Conservation (phyloP, 495 filamentous ascomycete genomes). For the Penicillium ucsense region DNA sequence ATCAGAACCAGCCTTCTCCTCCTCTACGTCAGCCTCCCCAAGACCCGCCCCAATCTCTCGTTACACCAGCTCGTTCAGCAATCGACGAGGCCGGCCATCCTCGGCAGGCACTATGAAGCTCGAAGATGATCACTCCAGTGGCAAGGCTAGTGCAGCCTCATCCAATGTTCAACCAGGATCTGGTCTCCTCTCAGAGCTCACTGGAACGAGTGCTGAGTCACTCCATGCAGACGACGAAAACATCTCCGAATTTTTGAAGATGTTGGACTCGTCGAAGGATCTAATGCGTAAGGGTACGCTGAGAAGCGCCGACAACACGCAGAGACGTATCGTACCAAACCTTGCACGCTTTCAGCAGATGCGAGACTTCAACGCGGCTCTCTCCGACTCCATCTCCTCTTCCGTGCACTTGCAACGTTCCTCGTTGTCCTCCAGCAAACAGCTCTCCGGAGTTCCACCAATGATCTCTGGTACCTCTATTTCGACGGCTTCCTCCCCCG, state of each 20-base stretch:
- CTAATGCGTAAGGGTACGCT: slow-evolving; percentile 36
- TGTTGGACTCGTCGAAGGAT: slow-evolving; percentile 72
- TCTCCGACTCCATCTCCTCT: slow-evolving; percentile 82
- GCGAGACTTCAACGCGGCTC: slow-evolving; percentile 72
- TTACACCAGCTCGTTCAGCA: slow-evolving; percentile 80
- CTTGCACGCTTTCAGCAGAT: slow-evolving; percentile 72
- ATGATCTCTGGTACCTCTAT: slow-evolving; percentile 77
- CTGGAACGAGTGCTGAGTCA: slow-evolving; percentile 64
- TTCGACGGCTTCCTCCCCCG: slow-evolving; percentile 77
- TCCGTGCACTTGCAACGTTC: slow-evolving; percentile 75
- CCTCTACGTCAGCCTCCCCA: slow-evolving; percentile 61
- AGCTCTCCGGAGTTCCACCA: slow-evolving; percentile 70
- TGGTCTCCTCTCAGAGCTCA: slow-evolving; percentile 67
- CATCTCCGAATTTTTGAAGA: slow-evolving; percentile 83
- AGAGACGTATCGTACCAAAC: slow-evolving; percentile 40
- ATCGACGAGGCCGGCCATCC: slow-evolving; percentile 67
- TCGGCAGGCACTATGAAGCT: slow-evolving; percentile 59
- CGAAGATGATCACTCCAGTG: slow-evolving; percentile 86
- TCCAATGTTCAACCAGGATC: slow-evolving; percentile 79
- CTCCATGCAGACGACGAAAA: slow-evolving; percentile 82
- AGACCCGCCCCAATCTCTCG: slow-evolving; percentile 59
- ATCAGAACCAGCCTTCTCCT: slow-evolving; percentile 48
- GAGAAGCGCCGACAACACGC: too few species aligned
- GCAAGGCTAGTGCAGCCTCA: slow-evolving; percentile 74
- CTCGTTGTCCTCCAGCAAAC: slow-evolving; percentile 73